These are phyloP conservation scores for Eucalyptus cladocalyx DNA, from an alignment of 345 rosid species.

Conservation along the genomic window DNA sequence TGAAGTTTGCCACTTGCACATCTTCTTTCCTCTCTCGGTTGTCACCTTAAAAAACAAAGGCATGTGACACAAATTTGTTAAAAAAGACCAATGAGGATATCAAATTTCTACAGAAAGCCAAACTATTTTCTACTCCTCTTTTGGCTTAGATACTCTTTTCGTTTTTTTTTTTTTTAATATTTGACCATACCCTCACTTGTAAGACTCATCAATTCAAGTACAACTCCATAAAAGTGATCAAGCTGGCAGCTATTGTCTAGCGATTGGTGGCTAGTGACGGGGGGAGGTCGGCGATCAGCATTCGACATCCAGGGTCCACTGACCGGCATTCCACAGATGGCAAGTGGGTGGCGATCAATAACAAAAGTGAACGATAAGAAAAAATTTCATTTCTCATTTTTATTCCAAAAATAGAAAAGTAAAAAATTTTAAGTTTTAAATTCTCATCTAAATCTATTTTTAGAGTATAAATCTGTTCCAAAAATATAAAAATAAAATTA, in stretches of 20 bases:
- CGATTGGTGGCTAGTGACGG: accelerated
- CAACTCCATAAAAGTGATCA: too few relatives aligned
- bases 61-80: background rate
- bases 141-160: too few relatives aligned
- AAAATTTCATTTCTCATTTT: too few relatives aligned
- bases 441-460: accelerated
- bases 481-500: too few relatives aligned
- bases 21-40: background rate
- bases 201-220: accelerated
- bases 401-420: accelerated
- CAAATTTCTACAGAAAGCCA: background rate
- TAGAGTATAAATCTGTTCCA: accelerated
- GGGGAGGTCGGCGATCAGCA: accelerated
- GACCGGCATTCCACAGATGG: too few relatives aligned
- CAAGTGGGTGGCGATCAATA: accelerated
- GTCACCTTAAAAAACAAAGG: background rate
- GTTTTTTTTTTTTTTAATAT: too few relatives aligned
- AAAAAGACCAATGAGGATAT: background rate
- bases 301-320: accelerated
- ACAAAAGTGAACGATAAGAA: too few relatives aligned
- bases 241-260: accelerated
- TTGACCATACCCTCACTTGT: accelerated
- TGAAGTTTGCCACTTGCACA: background rate
- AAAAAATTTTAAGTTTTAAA: accelerated
- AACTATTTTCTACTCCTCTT: too few relatives aligned